These are phyloP conservation scores for Exophiala sideris DNA, from an alignment of 2,329 filamentous ascomycete species.

Conservation along the genomic window DNA sequence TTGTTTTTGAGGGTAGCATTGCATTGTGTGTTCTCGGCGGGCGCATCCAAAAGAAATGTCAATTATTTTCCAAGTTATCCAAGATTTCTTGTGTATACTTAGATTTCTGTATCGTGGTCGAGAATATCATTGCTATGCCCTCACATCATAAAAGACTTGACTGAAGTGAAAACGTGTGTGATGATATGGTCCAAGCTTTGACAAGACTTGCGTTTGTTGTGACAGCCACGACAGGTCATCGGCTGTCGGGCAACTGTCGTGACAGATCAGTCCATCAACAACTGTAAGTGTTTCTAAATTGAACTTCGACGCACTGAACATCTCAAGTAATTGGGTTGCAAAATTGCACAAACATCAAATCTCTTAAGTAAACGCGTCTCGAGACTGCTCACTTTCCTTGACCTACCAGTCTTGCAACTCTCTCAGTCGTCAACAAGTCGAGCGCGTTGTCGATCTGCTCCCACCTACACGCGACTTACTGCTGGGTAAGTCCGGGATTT, in stretches of 20 bases:
- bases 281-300: background rate
- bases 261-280: background rate
- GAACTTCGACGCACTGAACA: slow-evolving; percentile 1
- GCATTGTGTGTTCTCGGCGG: slow-evolving; percentile 12
- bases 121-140: background rate
- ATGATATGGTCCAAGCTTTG: background rate
- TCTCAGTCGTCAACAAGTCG: too few species aligned
- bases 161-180: background rate
- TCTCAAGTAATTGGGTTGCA: too few species aligned
- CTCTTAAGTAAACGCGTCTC: too few species aligned
- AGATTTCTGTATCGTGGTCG: background rate
- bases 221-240: background rate
- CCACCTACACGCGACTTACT: too few species aligned
- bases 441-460: too few species aligned
- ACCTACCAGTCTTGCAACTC: too few species aligned
- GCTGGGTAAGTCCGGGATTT: too few species aligned
- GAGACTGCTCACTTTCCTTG: too few species aligned
- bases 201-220: background rate
- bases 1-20: slow-evolving; percentile 19
- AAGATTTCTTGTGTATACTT: background rate
- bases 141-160: background rate
- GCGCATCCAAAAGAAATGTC: slow-evolving; percentile 17
- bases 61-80: slow-evolving; percentile 7
- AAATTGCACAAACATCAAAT: too few species aligned
- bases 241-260: background rate